Evolutionary conservation across 176 grass and related monocot genomes (phyloP), one percentile per base, ranked within the genome.

Genomic region (Alopecurus myosuroides): DNA sequence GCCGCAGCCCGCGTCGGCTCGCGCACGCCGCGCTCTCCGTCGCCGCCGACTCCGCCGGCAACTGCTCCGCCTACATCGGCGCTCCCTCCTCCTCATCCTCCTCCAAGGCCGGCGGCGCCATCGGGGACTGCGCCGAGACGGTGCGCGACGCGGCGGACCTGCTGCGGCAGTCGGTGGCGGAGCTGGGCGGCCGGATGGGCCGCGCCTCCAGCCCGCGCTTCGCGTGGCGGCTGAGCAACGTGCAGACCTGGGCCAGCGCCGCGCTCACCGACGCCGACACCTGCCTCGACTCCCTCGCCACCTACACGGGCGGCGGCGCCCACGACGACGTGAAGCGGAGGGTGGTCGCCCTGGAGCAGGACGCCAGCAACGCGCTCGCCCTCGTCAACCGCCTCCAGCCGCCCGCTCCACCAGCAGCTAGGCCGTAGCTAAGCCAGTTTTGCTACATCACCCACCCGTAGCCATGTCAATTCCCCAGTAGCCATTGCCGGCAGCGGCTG

Each of bases 161-260:
- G 45, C 88, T 98, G 50, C 76, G 80, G 53, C 85, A 65, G 74
- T 92, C 96, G 39, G 67, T 75, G 53, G 82, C 60, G 50, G 89
- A 95, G 93, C 95, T 94, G 89, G 30, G 3, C 17, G 37, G 13
- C 17, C 82, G 81, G 29, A 80, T 95, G 93, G 89, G 91, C 3
- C 87, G 77, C 29, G 83, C 87, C 0, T 70, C 40, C 18, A 71
- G 68, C 48, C 50, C 64, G 9, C 85, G 93, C 22, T 98, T 94
- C 83, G 73, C 29, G 9, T 95, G 89, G 91, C 42, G 75, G 17
- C 90, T 98, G 19, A 83, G 83, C 85, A 98, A 95, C 82, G 85
- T 92, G 7, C 91, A 90, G 93, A 98, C 96, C n/a, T 93, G 89
- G 93, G 87, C 87, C 77, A 94, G 93, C 86, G 96, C 86, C 19